Evolutionary conservation across 2,329 filamentous ascomycete species (phyloP), one percentile per base, ranked within the genome.

Genomic region (Fusarium camptoceras): DNA sequence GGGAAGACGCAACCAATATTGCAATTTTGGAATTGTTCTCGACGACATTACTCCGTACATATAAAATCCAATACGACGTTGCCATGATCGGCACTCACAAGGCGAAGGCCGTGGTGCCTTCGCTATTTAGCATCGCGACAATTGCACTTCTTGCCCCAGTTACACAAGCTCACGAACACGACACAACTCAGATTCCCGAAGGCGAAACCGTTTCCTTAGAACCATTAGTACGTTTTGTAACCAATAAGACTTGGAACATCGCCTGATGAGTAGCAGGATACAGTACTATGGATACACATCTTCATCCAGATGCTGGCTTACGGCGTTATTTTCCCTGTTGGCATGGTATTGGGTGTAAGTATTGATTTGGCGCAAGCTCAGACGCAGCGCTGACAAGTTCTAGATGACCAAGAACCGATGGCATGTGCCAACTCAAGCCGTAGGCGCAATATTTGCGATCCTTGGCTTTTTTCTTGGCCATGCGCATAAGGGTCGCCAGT

Each of bases 231-330:
- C 64, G 89, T 80, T 25, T 22, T 44, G 10, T 39, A 54, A 22
- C 22, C 7, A 2, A 22, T 4, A 10, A 5, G 14, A 18, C 22
- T 37, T n/a, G 24, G 47, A 25, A 24, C 12, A 27, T 41, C 54
- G 44, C 67, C 78, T 86, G 67, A 86, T 73, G 30, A 24, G 39
- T 25, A 71, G 27, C 71, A 90, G 87, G 96, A 98, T 79, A 87
- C 90, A 43, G 93, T 90, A 75, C 81, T 99, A 88, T 99, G 96
- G 96, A 86, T 91, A 73, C 96, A 99, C 81, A 98, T 99, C 76
- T 86, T 97, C 64, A 81, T 97, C 47, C 94, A 97, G 86, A 91
- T 90, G 79, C 77, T 96, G 62, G 89, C 94, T 61, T 98, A 97
- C 84, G 96, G 96, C 66, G 86, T 99, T 73, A 88, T 98, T 63